phyloP scores from a whole-genome alignment of 2,329 filamentous ascomycete species.

The Davidsoniella australis region DNA sequence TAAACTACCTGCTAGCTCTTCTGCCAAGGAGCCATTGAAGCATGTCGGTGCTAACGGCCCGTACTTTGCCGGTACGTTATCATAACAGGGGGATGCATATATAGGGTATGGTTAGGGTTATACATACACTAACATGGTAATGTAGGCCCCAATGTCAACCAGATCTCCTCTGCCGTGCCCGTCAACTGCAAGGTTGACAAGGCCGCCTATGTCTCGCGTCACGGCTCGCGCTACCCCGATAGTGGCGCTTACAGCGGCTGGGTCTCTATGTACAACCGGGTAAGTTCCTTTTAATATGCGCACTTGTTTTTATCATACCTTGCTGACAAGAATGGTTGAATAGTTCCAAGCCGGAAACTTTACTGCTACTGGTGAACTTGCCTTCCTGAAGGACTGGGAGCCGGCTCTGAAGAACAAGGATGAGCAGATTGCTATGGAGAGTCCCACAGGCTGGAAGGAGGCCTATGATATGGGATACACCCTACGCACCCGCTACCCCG shows the following conservation, averaged over 20 bases:
- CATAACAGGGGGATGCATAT: background rate
- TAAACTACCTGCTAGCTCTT: conserved; percentile 4
- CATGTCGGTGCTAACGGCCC: conserved; percentile 37
- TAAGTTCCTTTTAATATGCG: conserved; percentile 16
- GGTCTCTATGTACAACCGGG: conserved; percentile 29
- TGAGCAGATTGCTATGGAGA: conserved; percentile 40
- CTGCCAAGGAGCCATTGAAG: conserved; percentile 21
- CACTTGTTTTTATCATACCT: background rate
- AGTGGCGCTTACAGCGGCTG: conserved; percentile 41
- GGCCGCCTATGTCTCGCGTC: conserved; percentile 40
- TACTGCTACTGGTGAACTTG: conserved; percentile 32
- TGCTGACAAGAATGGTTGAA: background rate
- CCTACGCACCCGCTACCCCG: conserved; percentile 30
- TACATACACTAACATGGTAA: background rate
- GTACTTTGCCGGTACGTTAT: conserved; percentile 29
- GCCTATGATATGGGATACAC: conserved; percentile 36
- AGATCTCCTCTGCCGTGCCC: conserved; percentile 36
- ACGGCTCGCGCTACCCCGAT: conserved; percentile 48
- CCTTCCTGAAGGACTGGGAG: conserved; percentile 41
- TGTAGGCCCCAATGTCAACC: conserved; percentile 36
- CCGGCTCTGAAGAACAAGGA: conserved; percentile 37
- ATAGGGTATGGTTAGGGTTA: background rate
- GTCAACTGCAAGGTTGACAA: conserved; percentile 41
- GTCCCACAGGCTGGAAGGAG: conserved; percentile 46
- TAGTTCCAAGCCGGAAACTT: conserved; percentile 38